Percentiles rank a stretch among this genome's conserved stretches.
Conservation (phyloP, 2,329 filamentous ascomycete species). For the Fusarium humuli region DNA sequence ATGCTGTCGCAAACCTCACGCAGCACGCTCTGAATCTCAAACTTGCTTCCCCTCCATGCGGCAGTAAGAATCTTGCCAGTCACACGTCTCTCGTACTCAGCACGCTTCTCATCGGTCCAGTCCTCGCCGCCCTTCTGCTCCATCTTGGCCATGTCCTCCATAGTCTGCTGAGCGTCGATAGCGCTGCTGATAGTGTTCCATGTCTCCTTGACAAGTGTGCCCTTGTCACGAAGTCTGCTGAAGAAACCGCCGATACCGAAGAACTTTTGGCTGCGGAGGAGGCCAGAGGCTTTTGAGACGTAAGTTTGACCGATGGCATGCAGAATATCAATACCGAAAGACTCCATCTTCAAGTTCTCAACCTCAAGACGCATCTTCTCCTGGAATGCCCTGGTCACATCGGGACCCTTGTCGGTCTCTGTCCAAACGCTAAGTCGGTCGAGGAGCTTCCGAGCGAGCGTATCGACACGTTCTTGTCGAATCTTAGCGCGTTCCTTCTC, state of each 20-base stretch:
- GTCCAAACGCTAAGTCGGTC: slow-evolving; percentile 96
- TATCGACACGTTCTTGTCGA: slow-evolving; percentile 90
- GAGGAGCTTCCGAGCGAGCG: slow-evolving; percentile 83
- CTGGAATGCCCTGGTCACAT: slow-evolving; percentile 90
- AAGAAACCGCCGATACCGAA: slow-evolving; percentile 97
- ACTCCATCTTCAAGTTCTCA: slow-evolving; percentile 99
- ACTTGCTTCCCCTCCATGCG: slow-evolving; percentile 95
- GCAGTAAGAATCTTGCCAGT: slow-evolving; percentile 98
- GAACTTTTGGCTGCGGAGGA: slow-evolving; percentile 96
- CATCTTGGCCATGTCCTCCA: slow-evolving; percentile 98
- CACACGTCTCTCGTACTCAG: slow-evolving; percentile 93
- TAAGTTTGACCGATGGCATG: slow-evolving; percentile 96
- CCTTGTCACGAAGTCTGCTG: slow-evolving; percentile 93
- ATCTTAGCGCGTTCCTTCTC: slow-evolving; percentile 86
- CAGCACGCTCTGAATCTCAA: slow-evolving; percentile 96
- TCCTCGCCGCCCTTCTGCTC: slow-evolving; percentile 96
- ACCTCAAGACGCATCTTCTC: slow-evolving; percentile 95
- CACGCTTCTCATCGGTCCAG: slow-evolving; percentile 97
- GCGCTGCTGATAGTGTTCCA: slow-evolving; percentile 98
- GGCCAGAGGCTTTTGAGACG: slow-evolving; percentile 83
- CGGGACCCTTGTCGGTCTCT: slow-evolving; percentile 88
- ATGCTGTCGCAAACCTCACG: slow-evolving; percentile 94
- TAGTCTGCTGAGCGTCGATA: slow-evolving; percentile 96
- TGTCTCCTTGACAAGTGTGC: slow-evolving; percentile 95
- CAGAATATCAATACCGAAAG: slow-evolving; percentile 94